These are phyloP conservation scores for Aurantiochytrium sp. DNA, from an alignment of 108 stramenopile genomes.

Conservation along the genomic window DNA sequence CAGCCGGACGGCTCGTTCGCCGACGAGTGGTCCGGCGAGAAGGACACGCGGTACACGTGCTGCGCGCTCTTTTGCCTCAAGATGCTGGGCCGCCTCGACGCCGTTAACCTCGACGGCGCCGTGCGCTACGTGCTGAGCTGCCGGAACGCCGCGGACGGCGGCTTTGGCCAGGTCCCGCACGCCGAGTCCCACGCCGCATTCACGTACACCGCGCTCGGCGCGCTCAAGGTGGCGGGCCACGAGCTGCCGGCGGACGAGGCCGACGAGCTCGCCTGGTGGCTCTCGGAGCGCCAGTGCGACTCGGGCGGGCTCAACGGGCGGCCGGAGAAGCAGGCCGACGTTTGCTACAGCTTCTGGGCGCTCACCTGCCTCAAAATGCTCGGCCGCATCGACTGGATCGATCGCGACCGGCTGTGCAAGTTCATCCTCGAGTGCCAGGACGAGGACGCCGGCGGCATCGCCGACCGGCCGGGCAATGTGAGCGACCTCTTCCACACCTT, in stretches of 20 bases:
- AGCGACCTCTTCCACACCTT: slow-evolving; percentile 98
- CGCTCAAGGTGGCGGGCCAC: slow-evolving; percentile 81
- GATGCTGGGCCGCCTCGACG: slow-evolving; percentile 63
- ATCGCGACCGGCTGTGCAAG: slow-evolving; percentile 62
- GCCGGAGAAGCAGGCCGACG: slow-evolving; percentile 97
- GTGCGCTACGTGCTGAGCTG: slow-evolving; percentile 73
- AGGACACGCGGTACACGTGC: slow-evolving; percentile 96
- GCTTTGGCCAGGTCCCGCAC: slow-evolving; percentile 87
- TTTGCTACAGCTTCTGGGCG: slow-evolving; percentile 99
- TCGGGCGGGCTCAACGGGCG: slow-evolving; percentile 89
- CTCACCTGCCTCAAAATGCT: slow-evolving; percentile 80
- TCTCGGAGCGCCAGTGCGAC: slow-evolving; percentile 98
- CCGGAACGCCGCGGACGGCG: slow-evolving; percentile 89
- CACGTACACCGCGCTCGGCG: slow-evolving; percentile 92
- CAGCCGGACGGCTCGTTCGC: slow-evolving; percentile 89
- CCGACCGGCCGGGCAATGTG: slow-evolving; percentile 90
- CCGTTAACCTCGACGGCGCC: slow-evolving; percentile 65
- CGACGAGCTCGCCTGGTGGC: slow-evolving; percentile 93
- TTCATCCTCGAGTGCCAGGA: slow-evolving; percentile 96
- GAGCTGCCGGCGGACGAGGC: slow-evolving; percentile 60
- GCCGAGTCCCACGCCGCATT: slow-evolving; percentile 96
- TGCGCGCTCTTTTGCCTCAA: slow-evolving; percentile 82
- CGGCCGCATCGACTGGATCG: slow-evolving; percentile 85
- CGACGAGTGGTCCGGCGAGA: slow-evolving; percentile 92
- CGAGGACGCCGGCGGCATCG: slow-evolving; percentile 92